Evolutionary conservation across 2,329 filamentous ascomycete species (phyloP), one percentile per base, ranked within the genome.

Genomic region (Fusarium napiforme): DNA sequence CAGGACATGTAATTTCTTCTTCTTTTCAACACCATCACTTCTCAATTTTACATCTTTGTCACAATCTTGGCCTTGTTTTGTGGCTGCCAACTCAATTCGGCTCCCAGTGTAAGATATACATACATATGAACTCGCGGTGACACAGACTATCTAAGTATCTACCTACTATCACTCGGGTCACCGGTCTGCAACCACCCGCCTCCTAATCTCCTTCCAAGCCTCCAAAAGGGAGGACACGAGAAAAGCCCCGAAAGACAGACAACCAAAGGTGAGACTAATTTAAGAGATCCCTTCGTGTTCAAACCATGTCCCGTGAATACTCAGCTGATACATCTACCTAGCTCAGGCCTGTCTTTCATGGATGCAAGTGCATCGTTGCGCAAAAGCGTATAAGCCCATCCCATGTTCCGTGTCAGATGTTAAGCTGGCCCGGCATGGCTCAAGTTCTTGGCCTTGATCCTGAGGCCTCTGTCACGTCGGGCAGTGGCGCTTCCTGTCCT

Each of bases 381-480:
- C 76, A 74, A 73, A 46, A 69, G 64, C 60, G 46, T 47, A 72
- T 67, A 59, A 55, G 60, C 47, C 46, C 47, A 40, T 36, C 32
- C 37, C 30, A 55, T 61, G 59, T 55, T 36, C 52, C 65, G 67
- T 73, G 64, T 66, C 60, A 60, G 66, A 65, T 73, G 37, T 47
- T 34, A 19, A 46, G 61, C 49, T 64, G 65, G 75, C 74, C 73
- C 72, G 72, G 40, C 68, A 78, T 78, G 76, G 75, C 76, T 66
- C 76, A 77, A 64, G 64, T 61, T 55, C 56, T 71, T 43, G 64
- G 63, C 49, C 64, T 72, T 49, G 71, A 67, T 53, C 67, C 60
- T 39, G 76, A 78, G 56, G 71, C 64, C 55, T 69, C 75, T 58
- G 71, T 71, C 66, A 71, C 64, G 64, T 67, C 70, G 63, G 69